A percentile compares a stretch with the other conserved stretches of the same genome.
Evolutionary conservation across 225 moss, liverwort and hornwort species (phyloP).

Genomic region (Thuidium tamariscinum): DNA sequence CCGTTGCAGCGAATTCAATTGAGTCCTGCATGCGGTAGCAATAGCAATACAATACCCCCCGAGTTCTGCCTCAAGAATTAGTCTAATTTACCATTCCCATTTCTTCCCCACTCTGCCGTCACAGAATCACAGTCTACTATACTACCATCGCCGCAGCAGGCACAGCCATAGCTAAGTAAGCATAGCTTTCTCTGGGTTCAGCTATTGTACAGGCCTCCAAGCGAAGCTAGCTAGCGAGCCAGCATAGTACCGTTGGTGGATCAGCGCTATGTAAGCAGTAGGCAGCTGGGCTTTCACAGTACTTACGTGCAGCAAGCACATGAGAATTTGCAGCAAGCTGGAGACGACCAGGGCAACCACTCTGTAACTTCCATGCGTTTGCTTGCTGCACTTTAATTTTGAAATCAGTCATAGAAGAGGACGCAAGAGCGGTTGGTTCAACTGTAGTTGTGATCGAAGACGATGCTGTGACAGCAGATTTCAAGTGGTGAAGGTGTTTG

Average conservation of each 20-base stretch:
- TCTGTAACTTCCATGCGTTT: not conserved
- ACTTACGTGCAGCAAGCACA: not conserved
- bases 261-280: conserved; percentile 14
- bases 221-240: not conserved
- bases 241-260: conserved; percentile 23
- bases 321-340: not conserved
- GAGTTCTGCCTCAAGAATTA: not conserved
- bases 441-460: not conserved
- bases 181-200: not conserved
- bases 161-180: not conserved
- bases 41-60: not conserved
- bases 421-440: not conserved
- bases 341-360: not conserved
- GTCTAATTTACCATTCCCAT: not conserved
- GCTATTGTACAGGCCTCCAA: not conserved
- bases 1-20: not conserved
- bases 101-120: too few species aligned
- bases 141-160: not conserved
- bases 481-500: not conserved
- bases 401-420: not conserved
- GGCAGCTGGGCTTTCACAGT: not conserved
- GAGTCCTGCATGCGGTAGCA: not conserved
- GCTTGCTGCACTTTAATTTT: not conserved
- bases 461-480: not conserved
- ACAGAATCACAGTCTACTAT: not conserved